Percentiles rank a stretch among this genome's conserved stretches.
These are phyloP conservation scores for Penicillium sp. DNA, from an alignment of 2,329 filamentous ascomycete genomes.

Conservation along the genomic window DNA sequence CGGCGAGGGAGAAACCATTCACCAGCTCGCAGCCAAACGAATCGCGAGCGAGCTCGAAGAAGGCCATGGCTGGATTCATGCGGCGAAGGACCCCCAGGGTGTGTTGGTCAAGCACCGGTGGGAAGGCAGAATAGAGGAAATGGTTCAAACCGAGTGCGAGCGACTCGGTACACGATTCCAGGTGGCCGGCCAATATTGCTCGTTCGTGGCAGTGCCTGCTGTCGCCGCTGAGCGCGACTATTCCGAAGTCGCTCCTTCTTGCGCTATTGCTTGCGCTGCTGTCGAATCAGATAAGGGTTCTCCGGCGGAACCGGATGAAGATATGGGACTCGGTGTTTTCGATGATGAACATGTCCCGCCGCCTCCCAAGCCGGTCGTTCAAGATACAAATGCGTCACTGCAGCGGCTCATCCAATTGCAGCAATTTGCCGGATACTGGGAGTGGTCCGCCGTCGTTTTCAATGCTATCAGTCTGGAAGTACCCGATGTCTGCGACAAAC, in stretches of 20 bases:
- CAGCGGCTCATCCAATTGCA: constrained; percentile 1
- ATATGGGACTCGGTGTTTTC: no score
- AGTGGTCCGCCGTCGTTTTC: no score
- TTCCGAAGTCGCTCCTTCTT: not conserved
- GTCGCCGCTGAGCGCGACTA: not conserved
- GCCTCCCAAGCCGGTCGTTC: no score
- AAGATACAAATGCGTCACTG: not conserved
- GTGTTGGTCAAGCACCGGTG: not conserved
- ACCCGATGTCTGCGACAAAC: no score
- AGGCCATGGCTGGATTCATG: constrained; percentile 11
- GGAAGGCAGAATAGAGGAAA: constrained; percentile 1
- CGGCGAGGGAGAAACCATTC: constrained; percentile 4
- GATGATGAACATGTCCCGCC: no score
- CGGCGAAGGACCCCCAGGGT: constrained; percentile 2
- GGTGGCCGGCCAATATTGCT: constrained; percentile 8
- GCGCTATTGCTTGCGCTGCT: no score
- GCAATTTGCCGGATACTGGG: constrained; percentile 4
- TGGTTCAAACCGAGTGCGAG: constrained; percentile 5
- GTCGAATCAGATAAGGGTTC: no score
- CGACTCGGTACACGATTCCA: constrained; percentile 5
- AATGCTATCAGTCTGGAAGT: no score
- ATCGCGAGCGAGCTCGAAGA: constrained; percentile 12
- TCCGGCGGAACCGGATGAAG: no score
- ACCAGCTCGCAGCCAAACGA: constrained; percentile 11
- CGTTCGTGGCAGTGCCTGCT: constrained; percentile 4